Evolutionary conservation across 2,329 filamentous ascomycete species (phyloP), one percentile per base, ranked within the genome.

Genomic region (Cytospora schulzeri): DNA sequence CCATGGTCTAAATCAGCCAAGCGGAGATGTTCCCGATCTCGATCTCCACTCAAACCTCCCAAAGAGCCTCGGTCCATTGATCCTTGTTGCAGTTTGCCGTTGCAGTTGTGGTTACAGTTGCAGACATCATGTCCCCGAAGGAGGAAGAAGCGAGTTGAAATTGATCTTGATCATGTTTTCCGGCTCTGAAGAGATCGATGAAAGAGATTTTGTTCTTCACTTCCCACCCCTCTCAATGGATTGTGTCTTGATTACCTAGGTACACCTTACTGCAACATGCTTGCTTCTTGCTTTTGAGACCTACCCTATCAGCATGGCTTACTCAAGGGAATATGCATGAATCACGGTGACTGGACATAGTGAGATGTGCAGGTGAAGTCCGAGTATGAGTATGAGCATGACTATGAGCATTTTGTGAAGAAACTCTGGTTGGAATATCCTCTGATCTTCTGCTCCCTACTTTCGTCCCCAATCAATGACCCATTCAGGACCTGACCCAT

Each of bases 111-210:
- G 45, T 22, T 12, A 9, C 45, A 24, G 45, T 48, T 24, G 45
- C n/a, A 48, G 45, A 48, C 45, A 48, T 48, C n/a, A 48, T 24
- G 22, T 48, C 12, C n/a, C 45, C n/a, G 11, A 24, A 48, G 45
- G n/a, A 14, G n/a, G 45, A 24, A 24, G n/a, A 48, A 48, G 45
- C 45, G 45, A 24, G 11, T 35, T 22, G n/a, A 14, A 24, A 48
- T 9, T 24, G 45, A 48, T 48, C n/a, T 19, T 7, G 41, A 35
- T 35, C 33, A 14, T 35, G 15, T 14, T 15, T 35, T n/a, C 14
- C 33, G 4, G 28, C 50, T 26, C 45, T 52, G 54, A 50, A 56
- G 51, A 61, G 50, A 61, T 22, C 26, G n/a, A 24, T 26, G 22
- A 56, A 12, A 48, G 11, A 54, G 52, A 56, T 4, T 9, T 9